Conservation (phyloP, 2,329 filamentous ascomycete genomes). For the Neonectria punicea region DNA sequence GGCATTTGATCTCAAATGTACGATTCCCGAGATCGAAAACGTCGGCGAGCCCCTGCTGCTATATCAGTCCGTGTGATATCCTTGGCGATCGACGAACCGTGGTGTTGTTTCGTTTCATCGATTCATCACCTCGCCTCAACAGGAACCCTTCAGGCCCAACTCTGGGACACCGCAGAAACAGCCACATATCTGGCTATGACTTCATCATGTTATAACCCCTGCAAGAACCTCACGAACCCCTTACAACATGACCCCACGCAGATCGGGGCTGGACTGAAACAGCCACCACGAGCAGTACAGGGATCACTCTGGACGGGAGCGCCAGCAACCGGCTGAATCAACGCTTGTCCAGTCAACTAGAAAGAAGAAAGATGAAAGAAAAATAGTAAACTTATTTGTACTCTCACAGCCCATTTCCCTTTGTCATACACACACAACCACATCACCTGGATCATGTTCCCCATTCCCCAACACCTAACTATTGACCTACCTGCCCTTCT, state of each 20-base stretch:
- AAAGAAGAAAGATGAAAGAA: slow-evolving; percentile 25
- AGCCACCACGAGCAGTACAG: slow-evolving; percentile 24
- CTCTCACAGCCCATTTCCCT: slow-evolving; percentile 35
- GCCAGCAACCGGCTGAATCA: slow-evolving; percentile 21
- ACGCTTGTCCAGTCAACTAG: slow-evolving; percentile 26
- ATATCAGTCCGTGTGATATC: slow-evolving; percentile 72
- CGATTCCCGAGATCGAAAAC: slow-evolving; percentile 98
- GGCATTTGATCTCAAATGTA: slow-evolving; percentile 98
- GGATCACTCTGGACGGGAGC: slow-evolving; percentile 19
- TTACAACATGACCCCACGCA: slow-evolving; percentile 21
- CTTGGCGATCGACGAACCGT: slow-evolving; percentile 10
- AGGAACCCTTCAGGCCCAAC: background rate
- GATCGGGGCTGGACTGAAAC: slow-evolving; percentile 18
- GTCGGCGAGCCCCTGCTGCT: slow-evolving; percentile 94
- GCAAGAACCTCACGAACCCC: slow-evolving; percentile 35
- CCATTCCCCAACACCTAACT: slow-evolving; percentile 26
- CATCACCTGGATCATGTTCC: slow-evolving; percentile 37
- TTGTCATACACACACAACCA: slow-evolving; percentile 34
- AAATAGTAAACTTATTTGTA: slow-evolving; percentile 37
- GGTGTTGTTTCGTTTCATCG: slow-evolving; percentile 22
- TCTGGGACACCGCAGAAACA: slow-evolving; percentile 17
- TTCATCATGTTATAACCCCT: slow-evolving; percentile 37
- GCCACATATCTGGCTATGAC: slow-evolving; percentile 31
- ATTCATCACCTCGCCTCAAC: slow-evolving; percentile 3
- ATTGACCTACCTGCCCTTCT: slow-evolving; percentile 28